phyloP scores from a whole-genome alignment of 2,329 filamentous ascomycete species.

The Colletotrichum sp. region DNA sequence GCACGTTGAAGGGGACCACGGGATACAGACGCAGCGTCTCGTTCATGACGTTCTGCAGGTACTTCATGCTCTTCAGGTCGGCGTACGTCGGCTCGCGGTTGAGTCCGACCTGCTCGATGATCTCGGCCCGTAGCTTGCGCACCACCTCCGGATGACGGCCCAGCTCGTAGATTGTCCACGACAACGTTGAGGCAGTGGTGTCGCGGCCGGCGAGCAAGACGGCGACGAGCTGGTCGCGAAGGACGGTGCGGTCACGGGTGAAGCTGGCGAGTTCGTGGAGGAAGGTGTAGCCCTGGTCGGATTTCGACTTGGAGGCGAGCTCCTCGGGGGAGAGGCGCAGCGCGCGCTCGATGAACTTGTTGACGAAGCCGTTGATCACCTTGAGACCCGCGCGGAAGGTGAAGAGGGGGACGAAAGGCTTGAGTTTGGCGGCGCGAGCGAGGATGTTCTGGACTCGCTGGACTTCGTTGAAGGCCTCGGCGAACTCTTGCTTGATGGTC shows the following conservation, averaged over 20 bases:
- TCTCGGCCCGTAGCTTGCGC: constrained; percentile 74
- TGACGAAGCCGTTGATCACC: constrained; percentile 77
- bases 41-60: constrained; percentile 75
- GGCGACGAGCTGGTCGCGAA: constrained; percentile 85
- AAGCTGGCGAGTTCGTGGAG: constrained; percentile 83
- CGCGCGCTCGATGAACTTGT: constrained; percentile 77
- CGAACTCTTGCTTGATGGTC: constrained; percentile 70
- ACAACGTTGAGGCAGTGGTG: constrained; percentile 83
- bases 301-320: constrained; percentile 74
- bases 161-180: constrained; percentile 85
- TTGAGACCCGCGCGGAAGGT: constrained; percentile 69
- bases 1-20: constrained; percentile 79
- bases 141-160: constrained; percentile 72
- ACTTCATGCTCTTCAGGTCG: constrained; percentile 87
- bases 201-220: constrained; percentile 86
- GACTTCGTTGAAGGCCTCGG: constrained; percentile 81
- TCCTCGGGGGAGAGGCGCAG: constrained; percentile 73
- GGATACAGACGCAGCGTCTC: constrained; percentile 82
- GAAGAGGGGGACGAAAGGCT: constrained; percentile 64
- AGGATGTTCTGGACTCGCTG: constrained; percentile 76
- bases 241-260: constrained; percentile 72
- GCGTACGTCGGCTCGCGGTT: constrained; percentile 71
- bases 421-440: constrained; percentile 68
- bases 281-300: constrained; percentile 79
- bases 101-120: constrained; percentile 69